A percentile compares a stretch with the other conserved stretches of the same genome.
phyloP scores from a whole-genome alignment of 1,284 basidiomycete genomes.

The Ganoderma lingzhi region DNA sequence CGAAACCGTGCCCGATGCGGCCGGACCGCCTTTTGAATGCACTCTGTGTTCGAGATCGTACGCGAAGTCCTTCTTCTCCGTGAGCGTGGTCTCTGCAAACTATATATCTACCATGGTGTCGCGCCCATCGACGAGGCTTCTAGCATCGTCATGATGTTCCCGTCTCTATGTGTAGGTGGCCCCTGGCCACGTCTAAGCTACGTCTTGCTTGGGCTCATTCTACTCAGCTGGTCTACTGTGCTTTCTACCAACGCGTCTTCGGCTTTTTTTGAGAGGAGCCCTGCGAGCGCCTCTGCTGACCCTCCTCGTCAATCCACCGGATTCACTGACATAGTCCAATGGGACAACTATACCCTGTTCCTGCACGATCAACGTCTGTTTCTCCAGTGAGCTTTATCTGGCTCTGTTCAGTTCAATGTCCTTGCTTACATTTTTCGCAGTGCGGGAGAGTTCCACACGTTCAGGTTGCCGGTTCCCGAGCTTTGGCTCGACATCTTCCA shows the following conservation, averaged over 20 bases:
- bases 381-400: constrained; percentile 51
- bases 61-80: background rate
- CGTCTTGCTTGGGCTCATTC: background rate
- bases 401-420: too few relatives aligned
- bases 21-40: background rate
- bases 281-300: constrained; percentile 20
- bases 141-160: background rate
- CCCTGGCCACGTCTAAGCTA: background rate
- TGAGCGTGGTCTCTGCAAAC: background rate
- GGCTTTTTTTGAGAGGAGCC: background rate
- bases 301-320: constrained; percentile 41
- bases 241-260: background rate
- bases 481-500: constrained; percentile 87
- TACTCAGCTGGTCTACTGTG: background rate
- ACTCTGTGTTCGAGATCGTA: background rate
- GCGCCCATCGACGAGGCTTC: background rate
- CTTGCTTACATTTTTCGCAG: constrained; percentile 35
- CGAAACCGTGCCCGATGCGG: background rate
- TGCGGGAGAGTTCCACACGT: constrained; percentile 85
- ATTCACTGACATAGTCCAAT: constrained; percentile 40
- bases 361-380: constrained; percentile 47
- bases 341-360: constrained; percentile 45
- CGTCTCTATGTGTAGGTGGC: background rate
- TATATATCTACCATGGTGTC: background rate
- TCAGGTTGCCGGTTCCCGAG: constrained; percentile 79